Conservation (phyloP, 495 filamentous ascomycete species). For the Sordaria brevicollis region DNA sequence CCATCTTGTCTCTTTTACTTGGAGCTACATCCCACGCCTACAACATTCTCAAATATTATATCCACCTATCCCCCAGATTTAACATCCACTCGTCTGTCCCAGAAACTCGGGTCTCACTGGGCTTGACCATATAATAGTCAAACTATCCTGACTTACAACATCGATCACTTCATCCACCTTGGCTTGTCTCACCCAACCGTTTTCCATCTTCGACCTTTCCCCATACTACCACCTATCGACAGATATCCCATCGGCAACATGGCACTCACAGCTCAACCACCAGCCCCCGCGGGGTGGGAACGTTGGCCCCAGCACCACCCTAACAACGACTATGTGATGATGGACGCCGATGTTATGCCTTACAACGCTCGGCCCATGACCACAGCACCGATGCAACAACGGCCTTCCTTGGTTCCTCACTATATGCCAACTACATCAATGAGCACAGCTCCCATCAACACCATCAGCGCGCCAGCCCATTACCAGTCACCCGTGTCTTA, state of each 20-base stretch:
- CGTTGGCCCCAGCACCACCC: constrained; percentile 32
- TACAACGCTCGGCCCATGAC: constrained; percentile 23
- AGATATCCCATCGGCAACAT: constrained; percentile 14
- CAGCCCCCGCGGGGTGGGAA: constrained; percentile 25
- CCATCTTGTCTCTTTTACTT: not conserved
- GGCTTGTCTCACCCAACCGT: not conserved
- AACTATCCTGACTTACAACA: not conserved
- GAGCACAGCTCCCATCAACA: constrained; percentile 24
- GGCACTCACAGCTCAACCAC: constrained; percentile 28
- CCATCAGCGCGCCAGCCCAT: constrained; percentile 25
- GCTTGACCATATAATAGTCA: not conserved
- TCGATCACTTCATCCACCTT: not conserved
- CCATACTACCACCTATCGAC: not conserved
- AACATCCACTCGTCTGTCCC: not conserved
- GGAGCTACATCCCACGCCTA: not conserved
- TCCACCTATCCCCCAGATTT: constrained; percentile 5
- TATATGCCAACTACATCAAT: constrained; percentile 27
- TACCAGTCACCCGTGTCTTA: constrained; percentile 16
- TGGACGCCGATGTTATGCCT: constrained; percentile 24
- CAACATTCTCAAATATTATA: constrained; percentile 12
- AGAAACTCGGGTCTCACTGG: not conserved
- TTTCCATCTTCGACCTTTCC: not conserved
- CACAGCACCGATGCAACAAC: constrained; percentile 15
- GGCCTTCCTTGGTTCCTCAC: constrained; percentile 18
- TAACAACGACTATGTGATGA: constrained; percentile 25